Evolutionary conservation across 179 eudicot species (phyloP), one percentile per base, ranked within the genome.

Genomic region (Carnegiea gigantea): DNA sequence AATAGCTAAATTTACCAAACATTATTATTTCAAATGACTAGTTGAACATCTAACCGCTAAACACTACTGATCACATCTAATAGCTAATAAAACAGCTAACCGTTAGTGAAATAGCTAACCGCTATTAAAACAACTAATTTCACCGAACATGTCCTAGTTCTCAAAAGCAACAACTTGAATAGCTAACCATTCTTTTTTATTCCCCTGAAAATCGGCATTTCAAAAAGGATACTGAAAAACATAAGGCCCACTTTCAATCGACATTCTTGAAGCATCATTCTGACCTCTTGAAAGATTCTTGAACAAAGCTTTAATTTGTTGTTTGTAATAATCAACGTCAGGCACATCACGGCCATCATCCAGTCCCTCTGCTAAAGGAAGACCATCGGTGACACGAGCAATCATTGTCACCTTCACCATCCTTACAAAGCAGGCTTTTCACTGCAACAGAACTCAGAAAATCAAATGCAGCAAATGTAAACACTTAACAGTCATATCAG

Each of bases 381-480:
- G 92, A 20, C 99, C 99, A 79, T 95, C 98, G 70, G 91, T 94
- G n/a, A 94, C 98, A 84, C 98, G 97, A 77, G 98, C 99, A 83
- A 95, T 87, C 99, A 95, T 92, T 40, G 98, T 95, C 84, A 94
- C 82, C 87, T 94, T 95, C 90, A 95, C 99, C 99, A 95, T 95
- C 80, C 82, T 84, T 86, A 73, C 78, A 78, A 24, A 59, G 46
- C 51, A 80, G 62, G 9, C 30, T 76, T 59, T 76, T 54, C 24
- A 57, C 79, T 76, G 79, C 49, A 57, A 75, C 62, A 74, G 23
- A 38, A n/a, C 30, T 40, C 44, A 43, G 51, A 43, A 17, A 20
- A 20, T 72, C 51, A 40, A 18, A 10, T 72, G 15, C 49, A 38
- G 74, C 23, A 18, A 54, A 17, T 20, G 14, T 54, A 20, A 11